A percentile compares a stretch with the other conserved stretches of the same genome.
These are phyloP conservation scores for Scedosporium dehoogii DNA, from an alignment of 2,329 filamentous ascomycete species.

Conservation along the genomic window DNA sequence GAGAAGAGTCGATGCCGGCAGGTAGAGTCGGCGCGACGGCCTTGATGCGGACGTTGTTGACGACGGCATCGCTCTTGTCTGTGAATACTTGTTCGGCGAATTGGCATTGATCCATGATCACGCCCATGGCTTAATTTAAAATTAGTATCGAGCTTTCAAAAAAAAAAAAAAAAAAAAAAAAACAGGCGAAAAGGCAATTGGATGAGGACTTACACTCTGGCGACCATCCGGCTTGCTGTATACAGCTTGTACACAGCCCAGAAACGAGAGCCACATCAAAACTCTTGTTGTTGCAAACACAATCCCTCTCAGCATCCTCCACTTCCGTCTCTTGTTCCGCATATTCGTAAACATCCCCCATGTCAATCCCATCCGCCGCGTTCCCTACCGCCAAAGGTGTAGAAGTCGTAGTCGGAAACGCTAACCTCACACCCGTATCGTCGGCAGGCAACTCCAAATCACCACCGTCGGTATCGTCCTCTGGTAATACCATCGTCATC, in stretches of 20 bases:
- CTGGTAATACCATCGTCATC: slow-evolving; percentile 7
- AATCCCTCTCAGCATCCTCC: slow-evolving; percentile 21
- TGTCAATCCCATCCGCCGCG: slow-evolving; percentile 1
- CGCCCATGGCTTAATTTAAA: slow-evolving; percentile 20
- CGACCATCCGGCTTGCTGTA: slow-evolving; percentile 17
- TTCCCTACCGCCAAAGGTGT: slow-evolving; percentile 11
- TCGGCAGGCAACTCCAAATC: background rate
- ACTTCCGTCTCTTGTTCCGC: slow-evolving; percentile 7
- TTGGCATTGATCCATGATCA: slow-evolving; percentile 25
- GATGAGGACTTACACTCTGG: background rate
- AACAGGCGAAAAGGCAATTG: too few species aligned
- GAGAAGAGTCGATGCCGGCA: slow-evolving; percentile 9
- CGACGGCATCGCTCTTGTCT: slow-evolving; percentile 19
- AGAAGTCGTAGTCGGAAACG: slow-evolving; percentile 6
- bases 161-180: background rate
- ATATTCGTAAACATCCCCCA: background rate
- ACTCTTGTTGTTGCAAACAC: slow-evolving; percentile 28
- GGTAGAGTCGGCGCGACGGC: slow-evolving; percentile 18
- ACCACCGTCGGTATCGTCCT: background rate
- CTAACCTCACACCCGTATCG: background rate
- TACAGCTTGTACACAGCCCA: slow-evolving; percentile 28
- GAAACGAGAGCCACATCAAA: slow-evolving; percentile 28
- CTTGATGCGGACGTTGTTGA: slow-evolving; percentile 22
- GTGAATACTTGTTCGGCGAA: slow-evolving; percentile 21
- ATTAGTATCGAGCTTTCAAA: background rate